Base-by-base conservation (phyloP, 768 basidiomycete species). In the Rhodotorula graminis region DNA sequence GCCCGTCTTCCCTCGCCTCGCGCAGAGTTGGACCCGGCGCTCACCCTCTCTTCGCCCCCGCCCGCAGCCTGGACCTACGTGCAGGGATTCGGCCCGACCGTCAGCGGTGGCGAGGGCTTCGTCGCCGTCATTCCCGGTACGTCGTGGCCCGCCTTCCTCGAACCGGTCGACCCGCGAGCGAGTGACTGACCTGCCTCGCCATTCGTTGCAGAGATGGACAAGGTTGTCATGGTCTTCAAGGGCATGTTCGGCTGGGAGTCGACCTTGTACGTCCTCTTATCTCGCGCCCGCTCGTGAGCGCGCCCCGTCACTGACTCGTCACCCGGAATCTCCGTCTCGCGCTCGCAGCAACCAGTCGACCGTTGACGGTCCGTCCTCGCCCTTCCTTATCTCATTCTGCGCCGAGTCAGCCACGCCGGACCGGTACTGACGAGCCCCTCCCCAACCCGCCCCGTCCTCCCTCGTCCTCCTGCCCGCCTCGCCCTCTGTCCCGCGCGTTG, bases 151-250 rank as follows among this genome's bases (percentile, higher is more conserved):
- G 9, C 21, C 11, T 18, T 2, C 25, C n/a, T 61, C 29, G 44
- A 14, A 18, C 15, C 27, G 63, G 52, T 57, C 29, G 42, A 11
- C 33, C 50, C 46, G 14, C 57, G 14, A 0, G 23, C 19, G 12
- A 3, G 4, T 27, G 6, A 7, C 27, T 44, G 40, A 42, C 42
- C 23, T n/a, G 12, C 23, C 5, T 23, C 15, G 42, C 15, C 29
- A 4, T 19, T 2, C 31, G 37, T 2, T 11, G 16, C 61, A 71
- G 71, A 76, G 65, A 77, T 76, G 72, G 72, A 71, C 70, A 71
- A 78, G 73, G 69, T 77, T 56, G 78, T 78, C 3, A 75, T 77
- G 40, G 78, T 77, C 31, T 77, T 77, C 75, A 69, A 71, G 59
- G 77, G 77, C 5, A 37, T 73, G 40, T 69, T 69, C 25, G 72